A percentile compares a stretch with the other conserved stretches of the same genome.
Evolutionary conservation across 208 protist genomes (phyloP).

Genomic region (Crithidia mellificae): DNA sequence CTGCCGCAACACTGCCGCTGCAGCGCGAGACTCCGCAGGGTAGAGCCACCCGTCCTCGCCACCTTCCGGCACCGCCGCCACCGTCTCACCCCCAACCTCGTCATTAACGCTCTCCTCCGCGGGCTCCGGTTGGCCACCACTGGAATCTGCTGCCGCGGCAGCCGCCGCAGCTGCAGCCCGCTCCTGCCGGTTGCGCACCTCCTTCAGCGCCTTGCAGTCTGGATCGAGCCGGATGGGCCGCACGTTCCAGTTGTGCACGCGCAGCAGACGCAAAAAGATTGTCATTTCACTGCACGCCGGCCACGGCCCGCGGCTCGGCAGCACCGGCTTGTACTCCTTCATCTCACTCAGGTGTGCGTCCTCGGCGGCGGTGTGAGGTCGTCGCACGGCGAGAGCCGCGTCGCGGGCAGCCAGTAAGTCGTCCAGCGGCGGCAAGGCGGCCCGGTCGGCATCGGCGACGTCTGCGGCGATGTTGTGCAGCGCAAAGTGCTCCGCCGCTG

Average conservation of each 20-base stretch:
- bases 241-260: conserved; percentile 83
- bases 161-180: neutral
- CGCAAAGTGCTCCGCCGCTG: conserved; percentile 45
- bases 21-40: conserved; percentile 39
- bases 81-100: no score
- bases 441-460: conserved; percentile 69
- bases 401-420: conserved; percentile 59
- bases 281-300: conserved; percentile 69
- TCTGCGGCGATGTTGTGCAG: conserved; percentile 45
- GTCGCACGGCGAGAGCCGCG: conserved; percentile 26
- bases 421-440: conserved; percentile 58
- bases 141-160: neutral
- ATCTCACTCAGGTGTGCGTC: conserved; percentile 58
- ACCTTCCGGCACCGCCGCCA: conserved; percentile 17
- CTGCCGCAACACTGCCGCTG: conserved; percentile 33
- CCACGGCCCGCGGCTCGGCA: conserved; percentile 20
- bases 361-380: conserved; percentile 44
- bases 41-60: conserved; percentile 79
- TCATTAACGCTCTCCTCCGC: conserved; percentile 6
- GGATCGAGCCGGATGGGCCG: conserved; percentile 30
- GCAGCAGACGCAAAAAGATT: conserved; percentile 67
- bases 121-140: neutral
- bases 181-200: conserved; percentile 39
- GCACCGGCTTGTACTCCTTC: conserved; percentile 62
- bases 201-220: conserved; percentile 39